Percentiles rank a stretch among this genome's conserved stretches.
Conservation (phyloP, 1,284 basidiomycete genomes). For the Papiliotrema flavescens region DNA sequence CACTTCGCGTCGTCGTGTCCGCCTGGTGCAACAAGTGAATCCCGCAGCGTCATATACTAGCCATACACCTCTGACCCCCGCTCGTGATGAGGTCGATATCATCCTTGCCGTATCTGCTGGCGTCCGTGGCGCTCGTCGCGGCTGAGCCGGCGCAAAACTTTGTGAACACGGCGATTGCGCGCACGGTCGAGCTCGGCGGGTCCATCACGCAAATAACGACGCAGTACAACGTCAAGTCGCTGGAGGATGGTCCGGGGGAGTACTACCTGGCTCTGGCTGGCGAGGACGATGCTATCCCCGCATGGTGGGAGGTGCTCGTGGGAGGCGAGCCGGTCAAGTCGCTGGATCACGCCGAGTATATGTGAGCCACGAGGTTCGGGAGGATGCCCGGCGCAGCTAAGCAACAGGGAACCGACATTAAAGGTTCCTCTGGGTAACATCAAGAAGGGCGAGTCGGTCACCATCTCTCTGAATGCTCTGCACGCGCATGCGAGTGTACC, state of each 20-base stretch:
- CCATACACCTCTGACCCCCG: neutral
- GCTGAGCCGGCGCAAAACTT: conserved; percentile 52
- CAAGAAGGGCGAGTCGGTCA: conserved; percentile 59
- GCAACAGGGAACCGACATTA: conserved; percentile 34
- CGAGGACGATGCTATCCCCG: conserved; percentile 63
- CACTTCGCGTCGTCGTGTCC: no score
- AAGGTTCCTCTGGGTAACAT: conserved; percentile 30
- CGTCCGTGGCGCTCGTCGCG: conserved; percentile 8
- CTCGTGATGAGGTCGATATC: neutral
- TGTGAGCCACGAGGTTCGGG: no score
- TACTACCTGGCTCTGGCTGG: conserved; percentile 69
- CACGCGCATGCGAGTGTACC: conserved; percentile 72
- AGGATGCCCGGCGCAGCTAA: no score
- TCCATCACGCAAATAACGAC: conserved; percentile 79
- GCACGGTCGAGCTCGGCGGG: conserved; percentile 81
- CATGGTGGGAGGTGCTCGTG: conserved; percentile 66
- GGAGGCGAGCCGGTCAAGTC: conserved; percentile 60
- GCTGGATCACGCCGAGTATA: no score
- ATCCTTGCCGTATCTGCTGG: neutral
- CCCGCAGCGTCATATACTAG: no score
- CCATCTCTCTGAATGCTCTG: conserved; percentile 70
- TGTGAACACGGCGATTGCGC: conserved; percentile 80
- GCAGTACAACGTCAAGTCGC: conserved; percentile 75
- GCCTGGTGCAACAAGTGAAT: no score
- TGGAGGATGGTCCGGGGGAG: conserved; percentile 59